Base-by-base conservation (phyloP, 768 basidiomycete species). In the Agaricus bisporus region DNA sequence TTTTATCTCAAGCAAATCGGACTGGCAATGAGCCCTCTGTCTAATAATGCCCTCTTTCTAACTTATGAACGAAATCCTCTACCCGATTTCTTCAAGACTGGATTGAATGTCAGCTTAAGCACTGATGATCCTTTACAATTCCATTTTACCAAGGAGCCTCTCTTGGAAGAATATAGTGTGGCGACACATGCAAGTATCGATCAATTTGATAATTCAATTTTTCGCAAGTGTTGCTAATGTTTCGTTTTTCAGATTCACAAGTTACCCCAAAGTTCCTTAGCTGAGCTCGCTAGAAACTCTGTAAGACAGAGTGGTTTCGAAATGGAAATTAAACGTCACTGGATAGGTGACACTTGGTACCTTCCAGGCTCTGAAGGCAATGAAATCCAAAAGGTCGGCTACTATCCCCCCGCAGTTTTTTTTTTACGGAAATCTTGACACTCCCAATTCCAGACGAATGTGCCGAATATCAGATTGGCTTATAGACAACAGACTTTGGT, bases 1-100 rank as follows among this genome's bases (percentile, higher is more conserved):
- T 99, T 94, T 72, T 99, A 98, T 68, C 77, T 99, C 59, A 95
- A 92, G 70, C 97, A 98, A 72, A 98, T 98, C 58, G 95, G 97
- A 28, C 80, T 99, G 15, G 97, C 97, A 1, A 99, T 99, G 97
- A 94, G 91, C 63, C 97, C 97, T 2, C 70, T 99, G 43, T 97
- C 93, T 69, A 99, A 99, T 66, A 99, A 99, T 60, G 94, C 97
- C 1, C 73, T 99, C 36, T 99, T 99, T 75, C 74, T 99, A 64
- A 87, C 91, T 2, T 98, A 98, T 62, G 97, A 99, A 71, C 78
- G 97, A 41, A 99, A 99, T 64, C 97, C 97, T 0, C 80, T 99
- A 37, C 94, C 93, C 4, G 93, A 95, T 62, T 99, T 95, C 71
- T 98, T 98, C 80, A 87, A 91, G 67, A 86, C 87, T 0, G 97